Percentiles rank a stretch among this genome's conserved stretches.
phyloP scores from a whole-genome alignment of 257 asterid genomes.

The Solanum ossicruentum region DNA sequence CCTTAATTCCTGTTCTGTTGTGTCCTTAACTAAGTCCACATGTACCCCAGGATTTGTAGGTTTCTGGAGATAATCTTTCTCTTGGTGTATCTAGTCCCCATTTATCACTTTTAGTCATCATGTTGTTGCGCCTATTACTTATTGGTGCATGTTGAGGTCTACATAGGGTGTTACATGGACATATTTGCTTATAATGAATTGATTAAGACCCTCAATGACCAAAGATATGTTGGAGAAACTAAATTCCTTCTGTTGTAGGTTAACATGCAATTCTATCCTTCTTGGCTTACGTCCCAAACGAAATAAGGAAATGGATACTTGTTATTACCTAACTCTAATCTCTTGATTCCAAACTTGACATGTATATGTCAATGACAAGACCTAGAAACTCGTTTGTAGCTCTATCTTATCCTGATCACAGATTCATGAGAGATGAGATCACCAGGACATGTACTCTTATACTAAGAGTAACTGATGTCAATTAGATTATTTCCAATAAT shows the following conservation, averaged over 20 bases:
- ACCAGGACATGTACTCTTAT: background rate
- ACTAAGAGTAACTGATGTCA: background rate
- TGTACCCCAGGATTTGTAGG: background rate
- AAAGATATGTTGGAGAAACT: background rate
- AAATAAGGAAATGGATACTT: background rate
- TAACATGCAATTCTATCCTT: background rate
- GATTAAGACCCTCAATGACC: background rate
- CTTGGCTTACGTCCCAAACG: background rate
- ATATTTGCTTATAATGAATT: background rate
- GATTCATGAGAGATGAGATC: background rate
- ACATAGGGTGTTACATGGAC: background rate
- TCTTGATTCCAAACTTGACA: background rate
- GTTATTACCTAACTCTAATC: background rate
- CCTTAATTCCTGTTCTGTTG: background rate
- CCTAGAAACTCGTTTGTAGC: no score
- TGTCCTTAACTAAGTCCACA: background rate
- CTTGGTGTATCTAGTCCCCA: background rate
- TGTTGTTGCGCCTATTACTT: background rate
- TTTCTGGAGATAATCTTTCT: background rate
- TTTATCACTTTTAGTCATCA: background rate
- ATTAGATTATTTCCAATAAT: background rate
- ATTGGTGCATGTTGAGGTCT: background rate
- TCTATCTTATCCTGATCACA: background rate
- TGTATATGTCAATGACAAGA: background rate
- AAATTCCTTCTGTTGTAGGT: background rate